Percentiles rank a stretch among this genome's conserved stretches.
Evolutionary conservation across 306 rosid genomes (phyloP).

Genomic region (Vigna angularis): DNA sequence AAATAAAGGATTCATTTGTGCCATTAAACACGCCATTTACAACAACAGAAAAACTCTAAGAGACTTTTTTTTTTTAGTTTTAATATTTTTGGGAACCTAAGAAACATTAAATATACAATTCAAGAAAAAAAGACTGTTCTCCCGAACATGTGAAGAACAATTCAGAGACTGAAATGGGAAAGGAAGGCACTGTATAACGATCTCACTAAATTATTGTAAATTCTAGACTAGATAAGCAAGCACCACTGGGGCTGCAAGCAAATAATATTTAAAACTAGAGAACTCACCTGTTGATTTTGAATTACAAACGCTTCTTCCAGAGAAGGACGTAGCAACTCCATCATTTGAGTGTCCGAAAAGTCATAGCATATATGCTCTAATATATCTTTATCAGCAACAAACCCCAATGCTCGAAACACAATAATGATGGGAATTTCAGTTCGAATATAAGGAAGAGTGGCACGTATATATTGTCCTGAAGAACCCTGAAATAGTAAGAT

Average conservation of each 20-base stretch:
- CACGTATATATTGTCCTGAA: conserved; percentile 92
- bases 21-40: no score
- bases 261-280: conserved; percentile 8
- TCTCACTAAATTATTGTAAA: conserved; percentile 25
- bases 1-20: no score
- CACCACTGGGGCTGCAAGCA: neutral
- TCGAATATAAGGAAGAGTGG: conserved; percentile 93
- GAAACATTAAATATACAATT: neutral
- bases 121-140: neutral
- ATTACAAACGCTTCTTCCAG: conserved; percentile 99
- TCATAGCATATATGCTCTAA: conserved; percentile 96
- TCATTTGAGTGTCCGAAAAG: conserved; percentile 91
- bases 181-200: neutral
- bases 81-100: no score
- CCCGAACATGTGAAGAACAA: neutral
- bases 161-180: conserved; percentile 4
- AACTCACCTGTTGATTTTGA: conserved; percentile 92
- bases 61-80: no score
- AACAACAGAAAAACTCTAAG: no score
- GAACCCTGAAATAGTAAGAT: conserved; percentile 71
- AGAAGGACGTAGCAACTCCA: conserved; percentile 98
- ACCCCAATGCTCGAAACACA: conserved; percentile 95
- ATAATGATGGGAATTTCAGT: conserved; percentile 95
- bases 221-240: conserved; percentile 18
- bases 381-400: conserved; percentile 95